phyloP scores from a whole-genome alignment of 2,329 filamentous ascomycete species.

The Penicillium olsonii region DNA sequence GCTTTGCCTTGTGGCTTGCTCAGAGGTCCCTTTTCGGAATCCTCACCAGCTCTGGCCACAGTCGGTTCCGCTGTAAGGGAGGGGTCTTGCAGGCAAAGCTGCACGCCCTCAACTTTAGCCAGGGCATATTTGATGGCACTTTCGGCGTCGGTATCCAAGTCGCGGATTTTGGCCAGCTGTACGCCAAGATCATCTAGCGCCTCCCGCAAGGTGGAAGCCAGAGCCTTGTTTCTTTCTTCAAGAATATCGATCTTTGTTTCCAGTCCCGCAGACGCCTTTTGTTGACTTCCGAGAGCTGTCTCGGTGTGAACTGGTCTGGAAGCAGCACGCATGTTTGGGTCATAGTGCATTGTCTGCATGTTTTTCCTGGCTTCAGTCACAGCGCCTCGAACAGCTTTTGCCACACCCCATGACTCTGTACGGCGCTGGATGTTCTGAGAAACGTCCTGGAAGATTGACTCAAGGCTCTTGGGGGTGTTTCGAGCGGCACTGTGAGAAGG shows the following conservation, averaged over 20 bases:
- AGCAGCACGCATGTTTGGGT: conserved; percentile 30
- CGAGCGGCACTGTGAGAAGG: conserved; percentile 40
- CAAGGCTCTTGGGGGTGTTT: conserved; percentile 44
- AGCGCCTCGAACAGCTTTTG: conserved; percentile 51
- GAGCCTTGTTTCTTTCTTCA: conserved; percentile 42
- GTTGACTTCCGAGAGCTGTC: conserved; percentile 1
- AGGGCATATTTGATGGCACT: conserved; percentile 41
- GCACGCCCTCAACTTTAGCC: conserved; percentile 45
- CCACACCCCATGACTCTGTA: conserved; percentile 52
- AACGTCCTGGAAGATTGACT: conserved; percentile 51
- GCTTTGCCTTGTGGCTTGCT: not conserved
- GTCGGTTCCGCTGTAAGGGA: conserved; percentile 31
- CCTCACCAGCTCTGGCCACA: conserved; percentile 4
- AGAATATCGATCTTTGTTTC: conserved; percentile 36
- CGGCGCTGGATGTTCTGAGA: conserved; percentile 50
- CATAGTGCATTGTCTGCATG: conserved; percentile 48
- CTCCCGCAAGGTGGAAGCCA: conserved; percentile 45
- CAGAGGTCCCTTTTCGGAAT: conserved; percentile 2
- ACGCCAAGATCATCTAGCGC: conserved; percentile 44
- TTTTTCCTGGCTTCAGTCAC: conserved; percentile 49
- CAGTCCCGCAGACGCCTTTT: conserved; percentile 23
- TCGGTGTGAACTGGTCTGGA: conserved; percentile 1
- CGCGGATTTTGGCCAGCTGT: conserved; percentile 32
- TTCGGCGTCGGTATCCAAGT: conserved; percentile 24
- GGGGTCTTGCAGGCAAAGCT: conserved; percentile 44